Base-by-base conservation (phyloP, 352 stramenopile species). In the Pythium aphanidermatum region DNA sequence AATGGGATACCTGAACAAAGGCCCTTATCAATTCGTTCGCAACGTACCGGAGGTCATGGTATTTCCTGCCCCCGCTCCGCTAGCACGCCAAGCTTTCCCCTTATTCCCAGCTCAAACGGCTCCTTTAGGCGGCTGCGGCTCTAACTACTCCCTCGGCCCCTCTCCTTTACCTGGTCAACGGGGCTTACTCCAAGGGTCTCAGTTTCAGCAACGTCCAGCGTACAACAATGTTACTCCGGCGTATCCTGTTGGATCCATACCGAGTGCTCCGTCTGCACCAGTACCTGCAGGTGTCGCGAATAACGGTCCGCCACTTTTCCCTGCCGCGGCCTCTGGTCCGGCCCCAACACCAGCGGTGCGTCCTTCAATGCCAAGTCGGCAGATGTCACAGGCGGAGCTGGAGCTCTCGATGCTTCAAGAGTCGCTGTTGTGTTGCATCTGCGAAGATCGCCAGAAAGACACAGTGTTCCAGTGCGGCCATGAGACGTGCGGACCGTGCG, bases 391-490 rank as follows among this genome's bases (percentile, higher is more conserved):
- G 19, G 78, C 74, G 1, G 70, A 86, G 37, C 42, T 75, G 38
- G 72, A 89, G 39, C 66, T 89, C n/a, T 51, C 39, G 7, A 64
- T 56, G 34, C 49, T 93, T 36, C 73, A 90, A 43, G 74, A 91
- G 35, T 55, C 66, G 25, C 55, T 86, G 24, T 38, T 88, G 26
- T 92, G 79, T 42, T 46, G 50, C 19, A 91, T 94, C 45, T 93
- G 81, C 35, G 70, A 89, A 42, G 81, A 91, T 41, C 66, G 63
- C 16, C 63, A 64, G 24, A 93, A 93, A 48, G 65, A 93, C 56
- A 79, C 62, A 26, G 79, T 92, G 29, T 92, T 90, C 61, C 79
- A 91, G 61, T 92, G 79, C 42, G 82, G 77, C 16, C 82, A 94
- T 47, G 75, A 94, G 45, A 90, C 80, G 23, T 94, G 82, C 40